Base-by-base conservation (phyloP, 2,329 filamentous ascomycete species). In the Simplicillium aogashimaense region DNA sequence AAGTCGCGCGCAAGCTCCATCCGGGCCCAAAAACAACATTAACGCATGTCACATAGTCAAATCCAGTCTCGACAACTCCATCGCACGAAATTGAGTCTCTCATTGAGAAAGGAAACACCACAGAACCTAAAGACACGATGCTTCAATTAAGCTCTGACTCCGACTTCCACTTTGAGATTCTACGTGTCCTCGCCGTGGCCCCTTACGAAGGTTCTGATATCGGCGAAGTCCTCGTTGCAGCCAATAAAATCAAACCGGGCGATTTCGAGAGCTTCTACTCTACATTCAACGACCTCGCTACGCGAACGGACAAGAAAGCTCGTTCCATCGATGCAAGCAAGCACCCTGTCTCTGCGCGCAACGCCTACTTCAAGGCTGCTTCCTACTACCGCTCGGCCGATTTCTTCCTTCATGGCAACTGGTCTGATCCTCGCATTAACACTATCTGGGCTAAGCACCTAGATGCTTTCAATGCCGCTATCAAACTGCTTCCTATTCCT, bases 381-480 rank as follows among this genome's bases (percentile, higher is more conserved):
- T 58, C 50, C 1, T 70, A 70, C 48, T 69, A 60, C 46, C 60
- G 66, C 16, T 39, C 49, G 0, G 60, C 67, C 8, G 60, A 63
- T 43, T 64, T 66, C 44, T 70, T 58, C 46, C 51, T 67, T 9
- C 59, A 64, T 37, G 56, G 53, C 2, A 61, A 70, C 48, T 54
- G 51, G 54, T 53, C 39, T 11, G 60, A 70, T 38, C 60, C 64
- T 3, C 57, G 60, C 5, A 63, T 69, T 40, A 52, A 56, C 36
- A 48, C 40, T 1, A 38, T 64, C 1, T 69, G 65, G 64, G 45
- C 51, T 4, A 47, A 57, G 35, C 59, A 64, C 39, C 48, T 49
- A 0, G 43, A 43, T 2, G 57, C 56, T 11, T 71, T 66, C 40
- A 45, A 68, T 48, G 56, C 55, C 25, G 67, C 57, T 1, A 49